A percentile compares a stretch with the other conserved stretches of the same genome.
Conservation (phyloP, 1,284 basidiomycete species). For the Fomitopsis pinicola region DNA sequence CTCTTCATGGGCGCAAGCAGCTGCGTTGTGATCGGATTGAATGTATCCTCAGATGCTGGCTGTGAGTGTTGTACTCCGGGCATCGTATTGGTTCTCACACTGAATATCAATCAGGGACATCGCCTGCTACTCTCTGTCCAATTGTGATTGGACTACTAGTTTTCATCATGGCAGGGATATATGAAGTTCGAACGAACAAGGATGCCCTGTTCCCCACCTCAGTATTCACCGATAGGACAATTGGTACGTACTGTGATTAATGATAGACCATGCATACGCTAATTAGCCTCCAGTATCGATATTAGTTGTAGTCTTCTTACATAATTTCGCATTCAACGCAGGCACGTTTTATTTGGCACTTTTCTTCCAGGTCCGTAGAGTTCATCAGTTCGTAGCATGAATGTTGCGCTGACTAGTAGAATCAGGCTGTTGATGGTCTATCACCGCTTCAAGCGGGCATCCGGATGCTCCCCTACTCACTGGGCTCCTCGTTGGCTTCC, state of each 20-base stretch:
- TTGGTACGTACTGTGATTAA: slow-evolving; percentile 34
- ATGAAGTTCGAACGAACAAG: slow-evolving; percentile 60
- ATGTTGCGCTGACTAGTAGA: slow-evolving; percentile 8
- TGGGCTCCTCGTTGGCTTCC: slow-evolving; percentile 75
- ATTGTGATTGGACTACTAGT: slow-evolving; percentile 51
- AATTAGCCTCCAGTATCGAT: slow-evolving; percentile 46
- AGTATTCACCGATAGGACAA: slow-evolving; percentile 54
- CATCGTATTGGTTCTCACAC: slow-evolving; percentile 3
- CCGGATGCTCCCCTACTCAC: slow-evolving; percentile 72
- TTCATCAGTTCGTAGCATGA: background rate
- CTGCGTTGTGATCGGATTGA: slow-evolving; percentile 72
- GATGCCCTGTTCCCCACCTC: slow-evolving; percentile 69
- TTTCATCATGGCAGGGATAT: slow-evolving; percentile 53
- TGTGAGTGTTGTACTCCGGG: slow-evolving; percentile 44
- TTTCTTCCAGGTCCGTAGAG: slow-evolving; percentile 62
- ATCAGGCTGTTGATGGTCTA: slow-evolving; percentile 60
- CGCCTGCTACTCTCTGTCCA: slow-evolving; percentile 54
- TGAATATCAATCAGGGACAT: slow-evolving; percentile 44
- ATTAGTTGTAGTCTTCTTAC: slow-evolving; percentile 66
- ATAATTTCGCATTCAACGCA: slow-evolving; percentile 75
- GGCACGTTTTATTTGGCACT: slow-evolving; percentile 80
- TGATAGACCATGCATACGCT: background rate
- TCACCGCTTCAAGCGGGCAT: slow-evolving; percentile 67
- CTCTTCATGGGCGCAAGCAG: slow-evolving; percentile 74
- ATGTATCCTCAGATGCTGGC: slow-evolving; percentile 59